Conservation (phyloP, 192 early-diverging fungal species). For the Phlyctochytrium bullatum region DNA sequence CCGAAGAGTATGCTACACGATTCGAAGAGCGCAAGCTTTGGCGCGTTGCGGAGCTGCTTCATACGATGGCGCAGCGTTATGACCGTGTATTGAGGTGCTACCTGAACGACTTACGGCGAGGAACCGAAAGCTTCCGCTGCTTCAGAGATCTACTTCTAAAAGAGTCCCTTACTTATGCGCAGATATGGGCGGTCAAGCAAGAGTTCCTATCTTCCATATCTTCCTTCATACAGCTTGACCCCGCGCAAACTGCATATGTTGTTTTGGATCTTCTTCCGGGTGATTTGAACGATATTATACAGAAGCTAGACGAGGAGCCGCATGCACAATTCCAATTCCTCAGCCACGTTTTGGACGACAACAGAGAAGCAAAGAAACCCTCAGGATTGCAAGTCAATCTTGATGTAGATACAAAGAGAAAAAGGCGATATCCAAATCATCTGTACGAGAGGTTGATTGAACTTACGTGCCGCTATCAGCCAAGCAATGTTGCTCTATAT, state of each 20-base stretch:
- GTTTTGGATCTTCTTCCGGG: constrained; percentile 24
- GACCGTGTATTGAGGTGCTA: constrained; percentile 39
- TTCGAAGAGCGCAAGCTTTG: constrained; percentile 31
- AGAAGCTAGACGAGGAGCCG: constrained; percentile 18
- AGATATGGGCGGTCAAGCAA: constrained; percentile 19
- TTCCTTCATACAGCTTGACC: constrained; percentile 24
- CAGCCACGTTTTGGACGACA: constrained; percentile 28
- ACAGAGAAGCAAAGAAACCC: constrained; percentile 19
- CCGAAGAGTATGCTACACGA: constrained; percentile 16
- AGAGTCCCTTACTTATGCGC: constrained; percentile 17
- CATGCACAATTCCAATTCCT: constrained; percentile 25
- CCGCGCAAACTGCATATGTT: constrained; percentile 24
- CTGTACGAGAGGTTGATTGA: constrained; percentile 34
- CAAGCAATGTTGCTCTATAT: constrained; percentile 23
- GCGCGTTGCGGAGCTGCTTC: constrained; percentile 34
- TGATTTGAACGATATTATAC: constrained; percentile 23
- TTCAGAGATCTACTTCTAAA: constrained; percentile 14
- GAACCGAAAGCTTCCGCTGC: constrained; percentile 19
- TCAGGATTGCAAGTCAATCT: too few species aligned
- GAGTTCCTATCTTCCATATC: constrained; percentile 20
- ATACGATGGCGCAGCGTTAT: constrained; percentile 10
- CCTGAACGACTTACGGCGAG: constrained; percentile 28
- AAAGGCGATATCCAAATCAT: background rate
- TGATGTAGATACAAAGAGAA: constrained; percentile 5
- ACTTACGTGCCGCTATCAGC: constrained; percentile 26